phyloP scores from a whole-genome alignment of 2,329 filamentous ascomycete genomes.

The Colletotrichum tanaceti region DNA sequence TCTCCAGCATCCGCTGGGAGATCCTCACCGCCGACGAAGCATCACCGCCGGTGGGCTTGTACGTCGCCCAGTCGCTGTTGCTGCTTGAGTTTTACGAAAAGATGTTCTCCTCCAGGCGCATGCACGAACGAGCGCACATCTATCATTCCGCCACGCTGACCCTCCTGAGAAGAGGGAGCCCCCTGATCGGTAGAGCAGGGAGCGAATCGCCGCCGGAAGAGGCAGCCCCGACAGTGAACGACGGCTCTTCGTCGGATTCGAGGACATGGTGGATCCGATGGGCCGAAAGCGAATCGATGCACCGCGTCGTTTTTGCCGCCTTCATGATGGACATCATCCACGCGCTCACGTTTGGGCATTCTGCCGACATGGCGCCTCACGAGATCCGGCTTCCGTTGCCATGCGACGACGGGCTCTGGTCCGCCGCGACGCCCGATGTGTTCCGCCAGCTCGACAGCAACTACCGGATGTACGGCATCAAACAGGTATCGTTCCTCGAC shows the following conservation, averaged over 20 bases:
- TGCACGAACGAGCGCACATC: constrained; percentile 91
- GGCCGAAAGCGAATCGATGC: constrained; percentile 89
- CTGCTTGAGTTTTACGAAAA: constrained; percentile 92
- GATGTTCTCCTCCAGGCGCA: constrained; percentile 82
- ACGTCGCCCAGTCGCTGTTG: constrained; percentile 87
- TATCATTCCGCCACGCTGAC: constrained; percentile 89
- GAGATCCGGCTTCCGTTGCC: constrained; percentile 88
- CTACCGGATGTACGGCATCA: constrained; percentile 81
- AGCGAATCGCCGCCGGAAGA: constrained; percentile 81
- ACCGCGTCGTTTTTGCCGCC: constrained; percentile 86
- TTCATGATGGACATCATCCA: constrained; percentile 92
- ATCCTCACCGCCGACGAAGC: constrained; percentile 87
- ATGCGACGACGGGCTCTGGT: constrained; percentile 89
- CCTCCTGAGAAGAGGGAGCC: constrained; percentile 85
- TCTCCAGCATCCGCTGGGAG: constrained; percentile 81
- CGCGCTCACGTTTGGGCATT: constrained; percentile 92
- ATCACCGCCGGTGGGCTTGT: constrained; percentile 83
- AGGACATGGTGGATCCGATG: constrained; percentile 82
- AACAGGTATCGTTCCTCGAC: constrained; percentile 83
- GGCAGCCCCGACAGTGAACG: constrained; percentile 48
- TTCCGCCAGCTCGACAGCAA: constrained; percentile 82
- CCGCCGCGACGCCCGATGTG: constrained; percentile 79
- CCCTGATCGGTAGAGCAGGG: constrained; percentile 82
- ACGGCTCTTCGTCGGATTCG: constrained; percentile 51
- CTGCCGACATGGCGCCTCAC: constrained; percentile 89